Conservation (phyloP, 495 filamentous ascomycete species). For the Hypoxylon fuscum region DNA sequence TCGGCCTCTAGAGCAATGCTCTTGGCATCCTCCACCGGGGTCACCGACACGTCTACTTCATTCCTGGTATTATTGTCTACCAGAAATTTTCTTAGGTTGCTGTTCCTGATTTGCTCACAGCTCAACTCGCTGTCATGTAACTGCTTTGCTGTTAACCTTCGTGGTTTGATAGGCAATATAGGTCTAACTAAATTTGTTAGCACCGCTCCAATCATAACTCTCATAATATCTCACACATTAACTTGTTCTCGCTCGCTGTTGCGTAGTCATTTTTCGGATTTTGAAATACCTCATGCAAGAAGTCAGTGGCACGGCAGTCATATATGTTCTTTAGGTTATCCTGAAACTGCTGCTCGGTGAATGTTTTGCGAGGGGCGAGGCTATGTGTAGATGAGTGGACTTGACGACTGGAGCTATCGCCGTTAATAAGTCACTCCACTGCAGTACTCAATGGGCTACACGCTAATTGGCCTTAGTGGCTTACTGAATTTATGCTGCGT, state of each 20-base stretch:
- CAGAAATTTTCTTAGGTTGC: neutral
- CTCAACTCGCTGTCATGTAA: too few species aligned
- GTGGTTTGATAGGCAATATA: neutral
- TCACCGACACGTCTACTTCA: constrained; percentile 29
- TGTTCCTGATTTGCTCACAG: neutral
- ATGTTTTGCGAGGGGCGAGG: constrained; percentile 6
- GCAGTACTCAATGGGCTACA: too few species aligned
- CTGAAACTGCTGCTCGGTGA: constrained; percentile 18
- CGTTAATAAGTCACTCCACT: neutral
- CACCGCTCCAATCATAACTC: too few species aligned
- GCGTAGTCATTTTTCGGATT: constrained; percentile 26
- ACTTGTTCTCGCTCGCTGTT: constrained; percentile 4
- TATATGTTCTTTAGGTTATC: neutral
- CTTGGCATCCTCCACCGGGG: constrained; percentile 35
- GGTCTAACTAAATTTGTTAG: too few species aligned
- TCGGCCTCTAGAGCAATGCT: constrained; percentile 23
- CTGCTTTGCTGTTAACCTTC: too few species aligned
- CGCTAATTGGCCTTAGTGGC: too few species aligned
- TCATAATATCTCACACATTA: constrained; percentile 4
- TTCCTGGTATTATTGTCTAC: neutral
- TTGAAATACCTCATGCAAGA: constrained; percentile 24
- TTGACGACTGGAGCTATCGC: neutral
- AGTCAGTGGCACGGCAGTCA: constrained; percentile 10
- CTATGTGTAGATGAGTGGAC: constrained; percentile 1
- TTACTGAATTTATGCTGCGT: too few species aligned